These are phyloP conservation scores for Inonotus obliquus DNA, from an alignment of 1,284 basidiomycete genomes.

Conservation along the genomic window DNA sequence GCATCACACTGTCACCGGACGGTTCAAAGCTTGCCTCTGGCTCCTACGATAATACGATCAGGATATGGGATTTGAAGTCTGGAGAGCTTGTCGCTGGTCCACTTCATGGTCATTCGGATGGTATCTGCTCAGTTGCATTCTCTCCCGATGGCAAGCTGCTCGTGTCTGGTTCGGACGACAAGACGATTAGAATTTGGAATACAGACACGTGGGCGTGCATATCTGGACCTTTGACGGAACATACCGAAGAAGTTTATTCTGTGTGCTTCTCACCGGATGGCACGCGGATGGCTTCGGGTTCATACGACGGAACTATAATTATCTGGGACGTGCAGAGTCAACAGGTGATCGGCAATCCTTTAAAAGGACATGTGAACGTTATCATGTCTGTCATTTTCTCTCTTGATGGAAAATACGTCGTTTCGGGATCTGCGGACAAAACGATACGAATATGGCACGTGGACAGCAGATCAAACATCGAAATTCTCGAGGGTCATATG, in stretches of 20 bases:
- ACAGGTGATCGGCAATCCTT: neutral
- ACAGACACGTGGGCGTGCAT: neutral
- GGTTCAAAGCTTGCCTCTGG: conserved; percentile 4
- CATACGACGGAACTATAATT: neutral
- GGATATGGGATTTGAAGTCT: conserved; percentile 2
- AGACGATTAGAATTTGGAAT: neutral
- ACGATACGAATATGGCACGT: neutral
- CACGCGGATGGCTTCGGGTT: neutral
- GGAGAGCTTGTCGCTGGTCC: neutral
- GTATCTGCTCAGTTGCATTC: neutral
- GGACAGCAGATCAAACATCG: neutral
- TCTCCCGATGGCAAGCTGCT: neutral
- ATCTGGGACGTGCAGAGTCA: neutral
- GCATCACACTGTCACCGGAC: conserved; percentile 12
- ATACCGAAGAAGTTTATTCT: neutral
- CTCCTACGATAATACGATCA: conserved; percentile 7
- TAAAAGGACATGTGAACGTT: neutral
- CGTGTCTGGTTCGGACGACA: neutral
- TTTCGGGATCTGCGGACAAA: neutral
- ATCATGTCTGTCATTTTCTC: neutral
- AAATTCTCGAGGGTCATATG: neutral
- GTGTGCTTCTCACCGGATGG: conserved; percentile 2
- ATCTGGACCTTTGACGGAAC: neutral
- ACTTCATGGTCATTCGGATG: neutral
- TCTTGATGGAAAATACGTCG: neutral